Evolutionary conservation across 306 rosid genomes (phyloP).

Genomic region (Canavalia ensiformis): DNA sequence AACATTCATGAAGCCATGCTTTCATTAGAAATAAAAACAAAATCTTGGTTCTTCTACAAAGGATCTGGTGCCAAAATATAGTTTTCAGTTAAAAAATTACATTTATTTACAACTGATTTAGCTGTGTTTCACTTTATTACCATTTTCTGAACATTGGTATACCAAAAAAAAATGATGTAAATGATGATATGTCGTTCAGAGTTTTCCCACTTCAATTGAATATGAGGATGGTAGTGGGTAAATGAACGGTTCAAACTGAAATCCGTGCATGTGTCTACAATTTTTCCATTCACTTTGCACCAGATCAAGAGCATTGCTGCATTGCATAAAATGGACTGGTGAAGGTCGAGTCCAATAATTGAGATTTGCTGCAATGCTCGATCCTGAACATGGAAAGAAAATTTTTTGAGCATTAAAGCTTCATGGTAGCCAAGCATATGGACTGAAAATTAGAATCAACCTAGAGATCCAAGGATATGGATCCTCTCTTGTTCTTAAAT

Average conservation of each 20-base stretch:
- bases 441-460: background rate
- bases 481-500: no score
- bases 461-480: background rate
- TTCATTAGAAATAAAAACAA: background rate
- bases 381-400: background rate
- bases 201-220: background rate
- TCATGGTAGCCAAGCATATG: background rate
- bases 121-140: background rate
- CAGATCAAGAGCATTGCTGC: background rate
- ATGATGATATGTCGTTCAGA: background rate
- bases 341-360: background rate
- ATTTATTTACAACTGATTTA: background rate
- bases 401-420: background rate
- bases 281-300: background rate
- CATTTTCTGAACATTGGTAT: background rate
- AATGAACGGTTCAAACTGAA: background rate
- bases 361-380: background rate
- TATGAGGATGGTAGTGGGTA: background rate
- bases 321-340: background rate
- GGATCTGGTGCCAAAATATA: slow-evolving; percentile 1
- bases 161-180: background rate
- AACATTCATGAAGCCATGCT: slow-evolving; percentile 23
- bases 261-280: background rate
- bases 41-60: background rate
- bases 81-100: background rate